Base-by-base conservation (phyloP, 2,329 filamentous ascomycete genomes). In the Aspergillus sp. region DNA sequence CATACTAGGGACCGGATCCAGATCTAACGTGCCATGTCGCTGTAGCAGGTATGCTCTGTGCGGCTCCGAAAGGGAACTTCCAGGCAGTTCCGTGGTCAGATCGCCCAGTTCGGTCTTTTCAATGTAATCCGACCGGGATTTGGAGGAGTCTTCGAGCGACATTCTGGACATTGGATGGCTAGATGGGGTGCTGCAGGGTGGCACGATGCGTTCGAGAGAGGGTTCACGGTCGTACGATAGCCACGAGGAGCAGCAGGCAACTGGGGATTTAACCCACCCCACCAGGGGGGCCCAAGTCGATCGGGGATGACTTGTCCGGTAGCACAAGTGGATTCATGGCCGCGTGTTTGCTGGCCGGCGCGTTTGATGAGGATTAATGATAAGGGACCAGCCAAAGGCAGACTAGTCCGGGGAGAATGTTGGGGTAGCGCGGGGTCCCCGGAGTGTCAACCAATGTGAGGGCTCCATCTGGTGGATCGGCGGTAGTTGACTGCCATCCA, bases 1-100 rank as follows among this genome's bases (percentile, higher is more conserved):
- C 58, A 60, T 60, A 27, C 58, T 60, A 5, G 58, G 58, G 19
- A 60, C 17, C 11, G 58, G 58, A 42, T 60, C 58, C 4, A 60
- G 41, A 10, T 57, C 58, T 41, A 60, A 30, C 15, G 58, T 60
- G 25, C 58, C 58, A 49, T 60, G 58, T 21, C 51, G 50, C 32
- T 49, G 44, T 8, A 44, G 32, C 13, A 49, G 57, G 10, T 47
- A 59, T 13, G 48, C 17, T 19, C 47, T 44, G 39, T 55, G 53
- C 6, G 39, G 10, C 30, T 55, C 38, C 1, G 53, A 32, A 19
- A 55, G 53, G 10, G 25, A 15, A 15, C 30, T 44, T 3, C 25
- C 39, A 21, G 38, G 21, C 7, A 36, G 2, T 13, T 55, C 53
- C 13, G 51, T 25, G 53, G 19, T 15, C 25, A 32, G 6, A 25